A percentile compares a stretch with the other conserved stretches of the same genome.
Evolutionary conservation across 2,329 filamentous ascomycete species (phyloP).

Genomic region (Colletotrichum sp.): DNA sequence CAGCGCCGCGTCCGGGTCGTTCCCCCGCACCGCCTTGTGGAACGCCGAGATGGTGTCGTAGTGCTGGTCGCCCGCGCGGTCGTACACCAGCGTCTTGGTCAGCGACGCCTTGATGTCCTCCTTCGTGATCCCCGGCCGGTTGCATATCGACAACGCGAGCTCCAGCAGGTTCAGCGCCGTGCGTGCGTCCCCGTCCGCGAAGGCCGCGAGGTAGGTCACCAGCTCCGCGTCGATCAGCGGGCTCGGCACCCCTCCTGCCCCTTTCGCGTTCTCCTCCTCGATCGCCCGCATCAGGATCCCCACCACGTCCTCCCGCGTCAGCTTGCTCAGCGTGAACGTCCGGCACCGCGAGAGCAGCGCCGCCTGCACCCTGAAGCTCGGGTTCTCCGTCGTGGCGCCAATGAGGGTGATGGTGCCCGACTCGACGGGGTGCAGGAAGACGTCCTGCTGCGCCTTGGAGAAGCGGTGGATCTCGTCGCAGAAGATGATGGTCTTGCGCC

Average conservation of each 20-base stretch:
- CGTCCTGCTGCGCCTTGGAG: slow-evolving; percentile 90
- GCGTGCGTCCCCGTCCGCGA: slow-evolving; percentile 90
- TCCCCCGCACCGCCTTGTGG: slow-evolving; percentile 92
- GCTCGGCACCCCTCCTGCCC: slow-evolving; percentile 35
- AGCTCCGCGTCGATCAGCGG: slow-evolving; percentile 78
- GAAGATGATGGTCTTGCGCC: slow-evolving; percentile 93
- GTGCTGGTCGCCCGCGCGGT: slow-evolving; percentile 93
- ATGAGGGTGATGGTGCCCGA: slow-evolving; percentile 89
- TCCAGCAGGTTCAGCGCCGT: slow-evolving; percentile 93
- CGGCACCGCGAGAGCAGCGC: slow-evolving; percentile 88
- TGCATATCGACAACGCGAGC: slow-evolving; percentile 79
- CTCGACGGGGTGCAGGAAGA: slow-evolving; percentile 92
- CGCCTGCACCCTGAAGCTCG: slow-evolving; percentile 89
- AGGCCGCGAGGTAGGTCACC: slow-evolving; percentile 80
- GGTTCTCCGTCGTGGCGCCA: slow-evolving; percentile 96
- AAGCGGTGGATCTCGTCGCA: slow-evolving; percentile 97
- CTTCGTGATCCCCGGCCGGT: slow-evolving; percentile 68
- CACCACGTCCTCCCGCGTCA: slow-evolving; percentile 74
- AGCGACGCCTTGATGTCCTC: slow-evolving; percentile 80
- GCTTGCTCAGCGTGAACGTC: slow-evolving; percentile 83
- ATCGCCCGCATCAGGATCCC: slow-evolving; percentile 80
- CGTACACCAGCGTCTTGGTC: slow-evolving; percentile 93
- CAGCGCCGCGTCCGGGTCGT: slow-evolving; percentile 83
- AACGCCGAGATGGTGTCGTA: slow-evolving; percentile 98
- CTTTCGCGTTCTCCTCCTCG: slow-evolving; percentile 50